Percentiles rank a stretch among this genome's conserved stretches.
Evolutionary conservation across 768 basidiomycete genomes (phyloP).

Genomic region (Termitomyces sp.): DNA sequence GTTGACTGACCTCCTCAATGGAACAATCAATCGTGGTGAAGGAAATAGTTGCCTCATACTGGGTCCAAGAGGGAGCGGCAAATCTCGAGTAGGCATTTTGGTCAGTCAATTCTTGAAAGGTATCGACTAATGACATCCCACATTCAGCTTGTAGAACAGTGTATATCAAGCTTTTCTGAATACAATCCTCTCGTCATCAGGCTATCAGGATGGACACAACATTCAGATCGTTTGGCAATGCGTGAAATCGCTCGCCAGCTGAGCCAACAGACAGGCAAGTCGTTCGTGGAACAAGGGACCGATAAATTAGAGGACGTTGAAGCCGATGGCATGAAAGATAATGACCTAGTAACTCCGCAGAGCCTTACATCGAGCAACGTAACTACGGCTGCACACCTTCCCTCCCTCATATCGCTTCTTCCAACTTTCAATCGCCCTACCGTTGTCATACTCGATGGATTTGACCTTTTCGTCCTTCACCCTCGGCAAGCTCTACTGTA

Average conservation of each 20-base stretch:
- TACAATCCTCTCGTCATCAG: constrained; percentile 65
- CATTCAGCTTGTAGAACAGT: constrained; percentile 54
- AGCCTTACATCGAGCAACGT: constrained; percentile 14
- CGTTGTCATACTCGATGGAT: constrained; percentile 82
- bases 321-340: constrained; percentile 20
- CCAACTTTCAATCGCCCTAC: constrained; percentile 78
- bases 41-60: constrained; percentile 91
- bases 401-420: constrained; percentile 68
- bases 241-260: constrained; percentile 89
- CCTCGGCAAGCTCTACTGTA: constrained; percentile 91
- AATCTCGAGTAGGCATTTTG: constrained; percentile 55
- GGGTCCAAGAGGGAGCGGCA: constrained; percentile 84
- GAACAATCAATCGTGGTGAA: constrained; percentile 76
- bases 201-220: constrained; percentile 82
- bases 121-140: constrained; percentile 2
- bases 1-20: constrained; percentile 58
- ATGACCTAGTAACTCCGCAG: constrained; percentile 44
- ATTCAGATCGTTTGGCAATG: constrained; percentile 85
- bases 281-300: constrained; percentile 39
- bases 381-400: constrained; percentile 66
- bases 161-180: constrained; percentile 38
- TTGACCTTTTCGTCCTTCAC: constrained; percentile 91
- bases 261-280: constrained; percentile 64
- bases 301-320: constrained; percentile 26
- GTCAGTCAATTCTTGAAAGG: background rate